A percentile compares a stretch with the other conserved stretches of the same genome.
phyloP scores from a whole-genome alignment of 1,284 basidiomycete genomes.

The Ceratobasidium sp. region DNA sequence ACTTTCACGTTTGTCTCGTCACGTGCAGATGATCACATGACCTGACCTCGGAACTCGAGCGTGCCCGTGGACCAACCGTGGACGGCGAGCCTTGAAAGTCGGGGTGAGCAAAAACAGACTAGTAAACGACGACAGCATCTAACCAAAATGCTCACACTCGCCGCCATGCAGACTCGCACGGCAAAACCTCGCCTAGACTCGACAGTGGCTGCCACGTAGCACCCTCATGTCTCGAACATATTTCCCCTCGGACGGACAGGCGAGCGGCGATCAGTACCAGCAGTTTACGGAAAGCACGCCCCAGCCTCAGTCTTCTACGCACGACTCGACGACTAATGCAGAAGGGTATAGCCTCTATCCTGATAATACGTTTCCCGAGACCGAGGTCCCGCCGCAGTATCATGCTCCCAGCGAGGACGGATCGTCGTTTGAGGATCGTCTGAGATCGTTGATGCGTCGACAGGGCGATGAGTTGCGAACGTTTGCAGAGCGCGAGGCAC shows the following conservation, averaged over 20 bases:
- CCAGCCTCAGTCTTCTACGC: conserved; percentile 1
- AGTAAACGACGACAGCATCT: not conserved
- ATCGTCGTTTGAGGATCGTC: conserved; percentile 17
- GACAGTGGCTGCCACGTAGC: no score
- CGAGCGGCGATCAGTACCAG: conserved; percentile 29
- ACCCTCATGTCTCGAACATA: conserved; percentile 33
- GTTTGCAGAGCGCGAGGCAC: conserved; percentile 35
- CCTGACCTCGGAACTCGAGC: conserved; percentile 27
- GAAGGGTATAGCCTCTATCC: conserved; percentile 27
- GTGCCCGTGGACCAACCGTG: conserved; percentile 38
- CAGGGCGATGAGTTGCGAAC: conserved; percentile 34
- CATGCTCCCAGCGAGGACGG: not conserved
- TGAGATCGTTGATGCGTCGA: conserved; percentile 21
- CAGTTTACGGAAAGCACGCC: conserved; percentile 15
- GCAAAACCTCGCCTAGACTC: no score
- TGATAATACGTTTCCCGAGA: conserved; percentile 3
- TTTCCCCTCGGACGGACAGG: conserved; percentile 21
- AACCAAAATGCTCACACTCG: conserved; percentile 21
- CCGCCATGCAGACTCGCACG: no score
- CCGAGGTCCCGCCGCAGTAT: not conserved
- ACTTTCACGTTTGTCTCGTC: not conserved
- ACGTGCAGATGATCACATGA: not conserved
- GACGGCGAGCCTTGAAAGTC: conserved; percentile 29
- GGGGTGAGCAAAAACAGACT: conserved; percentile 8
- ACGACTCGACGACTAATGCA: conserved; percentile 16